These are phyloP conservation scores for Aspergillus eucalypticola DNA, from an alignment of 2,329 filamentous ascomycete species.

Conservation along the genomic window DNA sequence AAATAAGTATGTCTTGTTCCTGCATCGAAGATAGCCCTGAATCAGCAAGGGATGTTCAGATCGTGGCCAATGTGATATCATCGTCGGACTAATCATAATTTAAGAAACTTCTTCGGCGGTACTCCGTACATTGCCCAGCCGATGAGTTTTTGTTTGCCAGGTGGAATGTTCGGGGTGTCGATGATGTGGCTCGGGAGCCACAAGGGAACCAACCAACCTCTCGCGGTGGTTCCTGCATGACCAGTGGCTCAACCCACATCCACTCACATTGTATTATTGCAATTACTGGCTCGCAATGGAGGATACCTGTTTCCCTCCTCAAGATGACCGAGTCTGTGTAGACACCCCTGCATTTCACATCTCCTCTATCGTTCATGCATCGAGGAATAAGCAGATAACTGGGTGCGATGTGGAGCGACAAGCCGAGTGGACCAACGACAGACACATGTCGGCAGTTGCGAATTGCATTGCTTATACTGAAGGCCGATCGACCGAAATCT, in stretches of 20 bases:
- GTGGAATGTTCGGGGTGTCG: constrained; percentile 6
- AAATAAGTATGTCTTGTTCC: background rate
- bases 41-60: constrained; percentile 2
- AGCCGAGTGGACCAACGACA: background rate
- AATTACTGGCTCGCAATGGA: background rate
- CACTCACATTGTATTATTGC: background rate
- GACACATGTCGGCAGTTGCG: constrained; percentile 3
- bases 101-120: background rate
- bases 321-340: background rate
- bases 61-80: constrained; percentile 1
- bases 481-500: background rate
- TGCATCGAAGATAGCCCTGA: background rate
- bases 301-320: background rate
- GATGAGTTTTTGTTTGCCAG: background rate
- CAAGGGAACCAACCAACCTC: constrained; percentile 4
- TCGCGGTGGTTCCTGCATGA: constrained; percentile 6
- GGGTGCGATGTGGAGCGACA: background rate
- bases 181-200: constrained; percentile 2
- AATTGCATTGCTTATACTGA: background rate
- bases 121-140: background rate
- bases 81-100: constrained; percentile 1
- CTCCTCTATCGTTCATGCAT: background rate
- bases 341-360: background rate
- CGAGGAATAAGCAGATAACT: background rate
- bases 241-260: background rate